These are phyloP conservation scores for Termitomyces sp. DNA, from an alignment of 768 basidiomycete species.

Conservation along the genomic window DNA sequence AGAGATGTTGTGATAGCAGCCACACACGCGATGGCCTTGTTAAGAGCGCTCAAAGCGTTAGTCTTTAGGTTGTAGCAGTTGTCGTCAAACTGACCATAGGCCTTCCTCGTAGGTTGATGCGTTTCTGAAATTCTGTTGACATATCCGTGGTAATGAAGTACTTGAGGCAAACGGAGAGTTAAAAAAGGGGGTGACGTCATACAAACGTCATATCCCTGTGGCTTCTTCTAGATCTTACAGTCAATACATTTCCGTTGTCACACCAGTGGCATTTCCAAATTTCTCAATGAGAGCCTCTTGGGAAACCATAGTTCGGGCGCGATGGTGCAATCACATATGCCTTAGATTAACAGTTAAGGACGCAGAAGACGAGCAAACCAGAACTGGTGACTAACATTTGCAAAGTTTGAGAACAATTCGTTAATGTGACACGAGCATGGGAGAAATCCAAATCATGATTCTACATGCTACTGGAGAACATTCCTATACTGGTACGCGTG, in stretches of 20 bases:
- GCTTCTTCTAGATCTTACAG: too few species aligned
- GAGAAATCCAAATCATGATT: neutral
- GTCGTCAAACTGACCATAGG: constrained; percentile 12
- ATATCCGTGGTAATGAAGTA: neutral
- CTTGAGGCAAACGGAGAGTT: neutral
- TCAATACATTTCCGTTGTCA: neutral
- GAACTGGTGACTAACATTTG: too few species aligned
- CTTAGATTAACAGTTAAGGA: too few species aligned
- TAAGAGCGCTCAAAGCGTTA: neutral
- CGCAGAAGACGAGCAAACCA: too few species aligned
- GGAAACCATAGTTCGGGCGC: too few species aligned
- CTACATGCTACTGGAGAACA: constrained; percentile 35
- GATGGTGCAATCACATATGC: too few species aligned
- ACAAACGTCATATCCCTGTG: neutral
- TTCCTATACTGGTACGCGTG: constrained; percentile 31
- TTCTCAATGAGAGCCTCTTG: too few species aligned
- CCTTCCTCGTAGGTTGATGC: constrained; percentile 12
- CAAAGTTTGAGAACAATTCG: neutral
- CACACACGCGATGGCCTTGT: constrained; percentile 27
- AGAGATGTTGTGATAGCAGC: constrained; percentile 22
- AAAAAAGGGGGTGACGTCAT: constrained; percentile 6
- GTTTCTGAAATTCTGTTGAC: constrained; percentile 1
- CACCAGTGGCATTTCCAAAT: too few species aligned
- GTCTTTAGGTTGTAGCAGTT: neutral
- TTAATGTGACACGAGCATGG: neutral